Evolutionary conservation across 257 asterid genomes (phyloP), one percentile per base, ranked within the genome.

Genomic region (Ilex aquifolium): DNA sequence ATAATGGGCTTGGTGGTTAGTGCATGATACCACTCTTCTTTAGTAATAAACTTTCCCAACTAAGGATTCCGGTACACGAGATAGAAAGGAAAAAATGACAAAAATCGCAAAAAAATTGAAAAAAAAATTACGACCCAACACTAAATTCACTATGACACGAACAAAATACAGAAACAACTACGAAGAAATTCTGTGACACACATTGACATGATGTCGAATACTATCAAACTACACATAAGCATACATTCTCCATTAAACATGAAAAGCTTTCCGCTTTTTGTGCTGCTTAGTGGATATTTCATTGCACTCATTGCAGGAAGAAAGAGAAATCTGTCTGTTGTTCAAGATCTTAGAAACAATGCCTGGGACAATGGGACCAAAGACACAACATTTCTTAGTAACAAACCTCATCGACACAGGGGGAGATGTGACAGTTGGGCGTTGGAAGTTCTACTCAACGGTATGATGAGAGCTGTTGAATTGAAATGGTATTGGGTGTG

Each of bases 311-410:
- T 56, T 55, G 14, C 44, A 55, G 69, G 69, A 62, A 61, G 58
- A 62, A 59, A 27, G 58, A 40, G 62, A 56, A 56, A 59, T 68
- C 50, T 68, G 82, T 66, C 75, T 56, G 70, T 56, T 69, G 68
- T 74, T 67, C 29, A 5, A 64, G 59, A 52, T 57, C 40, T 58
- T 62, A 54, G 61, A 62, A 56, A 42, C 66, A 61, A 39, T 69
- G 76, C 73, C 69, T 64, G 56, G 68, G 62, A 64, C 63, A 49
- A 72, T 48, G 77, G 73, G 70, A 70, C 80, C 69, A 79, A 66
- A 77, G 32, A 39, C 56, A 60, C 64, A 52, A 63, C 67, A 65
- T 29, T 51, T 32, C 54, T 59, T 31, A 44, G 57, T 46, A 63
- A 57, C 65, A 31, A 63, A 63, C 53, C 17, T 16, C 40, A 65